Base-by-base conservation (phyloP, 2,329 filamentous ascomycete species). In the Trichophyton schoenleinii region DNA sequence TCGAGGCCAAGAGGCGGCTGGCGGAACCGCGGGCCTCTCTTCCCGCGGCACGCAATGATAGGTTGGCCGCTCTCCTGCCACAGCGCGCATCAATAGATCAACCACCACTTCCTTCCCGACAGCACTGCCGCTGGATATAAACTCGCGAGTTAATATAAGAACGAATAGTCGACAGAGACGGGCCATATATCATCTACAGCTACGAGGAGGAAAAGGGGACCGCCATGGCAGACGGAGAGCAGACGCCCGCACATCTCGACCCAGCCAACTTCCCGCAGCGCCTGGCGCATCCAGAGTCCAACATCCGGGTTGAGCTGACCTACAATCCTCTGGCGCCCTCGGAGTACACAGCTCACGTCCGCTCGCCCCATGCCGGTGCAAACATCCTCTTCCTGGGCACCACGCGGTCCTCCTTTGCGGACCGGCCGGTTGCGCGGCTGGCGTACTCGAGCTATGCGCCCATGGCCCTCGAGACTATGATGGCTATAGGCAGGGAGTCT, bases 371-470 rank as follows among this genome's bases (percentile, higher is more conserved):
- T 8, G 75, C 75, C 6, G 76, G 76, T 55, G 76, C 76, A 61
- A 78, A 78, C 58, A 68, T 77, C 2, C 71, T 78, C 55, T 78
- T 78, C 67, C 69, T 77, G 34, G 76, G 76, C 61, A 78, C 76
- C 18, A 78, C 76, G 0, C 72, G 76, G 38, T 68, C 77, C 66
- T 74, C 72, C 18, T 77, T 77, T 64, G 71, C 75, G 57, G 65
- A 68, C 64, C 71, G 72, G 15, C 65, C 73, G 5, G 76, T 78
- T 57, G 68, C 73, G 0, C 75, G 74, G 55, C 71, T 78, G n/a
- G 75, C 74, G 60, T 78, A 78, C 63, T 75, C 73, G 1, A 68
- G 71, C 13, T 78, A 78, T 65, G 72, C 75, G 11, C 70, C 72
- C 0, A 70, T 78, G 0, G 72, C 74, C 1, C 66, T 78, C 25